Percentiles rank a stretch among this genome's conserved stretches.
These are phyloP conservation scores for Hyaloscypha hepaticicola DNA, from an alignment of 495 filamentous ascomycete species.

Conservation along the genomic window DNA sequence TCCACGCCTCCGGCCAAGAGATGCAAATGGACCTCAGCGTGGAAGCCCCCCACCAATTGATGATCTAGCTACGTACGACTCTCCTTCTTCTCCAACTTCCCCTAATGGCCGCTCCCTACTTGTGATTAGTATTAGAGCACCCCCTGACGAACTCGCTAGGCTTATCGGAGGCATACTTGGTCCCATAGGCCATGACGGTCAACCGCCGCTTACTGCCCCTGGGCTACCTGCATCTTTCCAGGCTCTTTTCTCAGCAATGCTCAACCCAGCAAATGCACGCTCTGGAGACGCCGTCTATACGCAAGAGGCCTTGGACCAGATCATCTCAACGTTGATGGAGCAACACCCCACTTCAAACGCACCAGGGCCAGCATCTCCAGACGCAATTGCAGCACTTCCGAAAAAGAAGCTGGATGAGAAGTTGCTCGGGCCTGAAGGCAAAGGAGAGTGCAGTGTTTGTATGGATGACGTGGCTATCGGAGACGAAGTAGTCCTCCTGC, in stretches of 20 bases:
- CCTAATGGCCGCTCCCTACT: conserved; percentile 21
- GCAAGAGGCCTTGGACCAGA: conserved; percentile 85
- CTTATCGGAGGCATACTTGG: conserved; percentile 28
- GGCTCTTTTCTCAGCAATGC: conserved; percentile 47
- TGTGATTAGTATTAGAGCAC: conserved; percentile 26
- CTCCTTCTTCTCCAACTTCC: conserved; percentile 11
- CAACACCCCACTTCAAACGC: conserved; percentile 71
- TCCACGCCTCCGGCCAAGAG: conserved; percentile 12
- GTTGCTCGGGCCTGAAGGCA: conserved; percentile 60
- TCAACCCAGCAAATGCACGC: conserved; percentile 55
- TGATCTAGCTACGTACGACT: conserved; percentile 32
- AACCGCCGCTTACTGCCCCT: conserved; percentile 6
- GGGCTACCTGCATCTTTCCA: conserved; percentile 30
- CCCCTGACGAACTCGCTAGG: conserved; percentile 31
- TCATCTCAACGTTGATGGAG: conserved; percentile 87
- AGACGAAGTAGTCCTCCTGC: conserved; percentile 74
- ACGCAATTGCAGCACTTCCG: conserved; percentile 71
- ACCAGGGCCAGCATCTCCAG: conserved; percentile 74
- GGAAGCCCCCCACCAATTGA: conserved; percentile 20
- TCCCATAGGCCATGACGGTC: conserved; percentile 7
- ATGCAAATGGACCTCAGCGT: conserved; percentile 22
- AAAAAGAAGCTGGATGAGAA: conserved; percentile 63
- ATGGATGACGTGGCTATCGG: conserved; percentile 80
- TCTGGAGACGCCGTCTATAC: conserved; percentile 87
- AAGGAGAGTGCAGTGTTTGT: conserved; percentile 49